phyloP scores from a whole-genome alignment of 805 yeast species.

The Yarrowia sp. region DNA sequence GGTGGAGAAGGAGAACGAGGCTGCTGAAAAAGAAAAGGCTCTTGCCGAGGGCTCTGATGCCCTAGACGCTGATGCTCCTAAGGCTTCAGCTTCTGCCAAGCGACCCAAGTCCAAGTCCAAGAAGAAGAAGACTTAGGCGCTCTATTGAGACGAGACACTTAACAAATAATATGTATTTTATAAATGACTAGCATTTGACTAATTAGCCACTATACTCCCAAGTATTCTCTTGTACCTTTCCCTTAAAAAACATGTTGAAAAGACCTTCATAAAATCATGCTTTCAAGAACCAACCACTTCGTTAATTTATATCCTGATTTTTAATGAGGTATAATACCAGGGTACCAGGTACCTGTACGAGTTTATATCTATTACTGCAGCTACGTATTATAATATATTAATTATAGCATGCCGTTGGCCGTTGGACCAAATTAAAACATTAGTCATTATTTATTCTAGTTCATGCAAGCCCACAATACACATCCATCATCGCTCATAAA shows the following conservation, averaged over 20 bases:
- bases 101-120: not conserved
- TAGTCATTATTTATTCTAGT: not conserved
- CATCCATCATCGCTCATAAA: constrained; percentile 9
- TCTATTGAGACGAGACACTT: not conserved
- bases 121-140: not conserved
- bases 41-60: not conserved
- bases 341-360: no score
- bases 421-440: not conserved
- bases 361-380: no score
- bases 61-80: not conserved
- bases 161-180: not conserved
- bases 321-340: no score
- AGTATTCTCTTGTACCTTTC: no score
- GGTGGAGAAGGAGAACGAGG: constrained; percentile 18
- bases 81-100: not conserved
- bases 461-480: no score
- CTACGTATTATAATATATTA: no score
- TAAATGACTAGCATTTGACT: not conserved
- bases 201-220: no score
- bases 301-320: no score
- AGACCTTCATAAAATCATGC: no score
- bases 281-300: no score
- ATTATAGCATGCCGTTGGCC: no score
- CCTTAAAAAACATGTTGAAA: no score
- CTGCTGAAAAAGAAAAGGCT: not conserved